Evolutionary conservation across 1,284 basidiomycete genomes (phyloP), one percentile per base, ranked within the genome.

Genomic region (Sutorius eximius): DNA sequence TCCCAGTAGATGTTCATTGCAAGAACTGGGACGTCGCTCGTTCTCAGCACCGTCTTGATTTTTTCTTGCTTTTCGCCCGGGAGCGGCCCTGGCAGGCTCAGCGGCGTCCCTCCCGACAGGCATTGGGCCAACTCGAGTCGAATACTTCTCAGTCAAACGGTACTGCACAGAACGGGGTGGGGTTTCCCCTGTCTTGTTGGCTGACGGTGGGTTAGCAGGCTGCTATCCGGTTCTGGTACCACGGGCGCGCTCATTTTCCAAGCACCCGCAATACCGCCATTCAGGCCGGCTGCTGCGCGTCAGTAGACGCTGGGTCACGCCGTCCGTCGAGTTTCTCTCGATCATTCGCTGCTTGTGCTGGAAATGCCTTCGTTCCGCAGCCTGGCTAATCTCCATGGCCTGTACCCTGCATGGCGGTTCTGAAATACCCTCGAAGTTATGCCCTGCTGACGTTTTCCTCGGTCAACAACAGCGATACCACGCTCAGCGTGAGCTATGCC

Each of bases 291-390:
- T 86, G 89, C 60, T 83, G 87, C 16, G 80, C 85, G 18, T 80
- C 81, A 1, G 70, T 91, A 40, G 88, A 91, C 68, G 89, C 89
- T 1, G 89, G 77, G n/a, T 91, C 89, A 5, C 78, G 71, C 34
- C 37, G 66, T 67, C 37, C 32, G 65, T 65, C 30, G 1, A 22
- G 42, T 37, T 55, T 44, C 36, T 29, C 32, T 32, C 40, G n/a
- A n/a, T n/a, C 40, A n/a, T 41, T 4, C n/a, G 18, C n/a, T 38
- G 1, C 5, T 10, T 30, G 24, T 43, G 30, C 52, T 60, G 20
- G 63, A 16, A 22, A 15, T 9, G 12, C 3, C 2, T 9, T 44
- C n/a, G 33, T 36, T 48, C 15, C 29, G 16, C 36, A 67, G 66
- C 87, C 18, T 91, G 87, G 88, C 61, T 90, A 16, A 65, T 82